Conservation (phyloP, 139 green algal genomes). For the Chlorella sp. region DNA sequence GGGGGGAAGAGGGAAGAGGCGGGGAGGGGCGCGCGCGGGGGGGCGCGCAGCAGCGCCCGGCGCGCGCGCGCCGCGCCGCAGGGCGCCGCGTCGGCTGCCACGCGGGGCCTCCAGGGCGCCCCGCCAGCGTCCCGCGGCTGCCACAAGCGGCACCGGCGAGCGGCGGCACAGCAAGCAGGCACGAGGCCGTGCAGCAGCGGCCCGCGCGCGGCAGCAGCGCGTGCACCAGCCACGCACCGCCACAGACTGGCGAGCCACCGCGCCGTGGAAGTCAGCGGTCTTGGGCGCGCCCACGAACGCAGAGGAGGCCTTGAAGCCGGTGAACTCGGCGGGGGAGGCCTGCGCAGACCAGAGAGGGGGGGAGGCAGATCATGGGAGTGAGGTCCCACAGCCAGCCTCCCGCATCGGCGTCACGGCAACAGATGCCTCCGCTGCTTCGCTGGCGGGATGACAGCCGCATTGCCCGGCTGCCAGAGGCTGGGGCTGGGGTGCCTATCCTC, state of each 20-base stretch:
- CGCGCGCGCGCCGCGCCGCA: background rate
- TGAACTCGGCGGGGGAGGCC: conserved; percentile 30
- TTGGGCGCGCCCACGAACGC: conserved; percentile 12
- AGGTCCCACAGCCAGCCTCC: too few species aligned
- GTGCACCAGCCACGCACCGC: conserved; percentile 29
- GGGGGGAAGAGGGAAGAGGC: background rate
- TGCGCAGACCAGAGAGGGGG: background rate
- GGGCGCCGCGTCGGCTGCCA: background rate
- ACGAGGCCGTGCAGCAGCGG: background rate
- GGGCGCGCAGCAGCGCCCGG: background rate
- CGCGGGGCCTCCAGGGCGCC: too few species aligned
- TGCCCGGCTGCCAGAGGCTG: background rate
- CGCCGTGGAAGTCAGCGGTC: conserved; percentile 13
- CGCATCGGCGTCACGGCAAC: too few species aligned
- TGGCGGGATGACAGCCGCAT: too few species aligned
- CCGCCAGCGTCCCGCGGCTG: too few species aligned
- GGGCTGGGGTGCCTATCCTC: background rate
- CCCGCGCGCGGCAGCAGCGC: background rate
- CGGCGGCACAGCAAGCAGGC: background rate
- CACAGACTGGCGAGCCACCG: conserved; percentile 34
- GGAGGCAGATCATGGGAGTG: background rate
- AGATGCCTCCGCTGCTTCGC: too few species aligned
- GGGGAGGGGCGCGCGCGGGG: background rate
- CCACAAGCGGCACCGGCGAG: background rate
- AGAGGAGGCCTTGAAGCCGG: conserved; percentile 28